Base-by-base conservation (phyloP, 2,329 filamentous ascomycete genomes). In the Alternaria novae-zelandiae region DNA sequence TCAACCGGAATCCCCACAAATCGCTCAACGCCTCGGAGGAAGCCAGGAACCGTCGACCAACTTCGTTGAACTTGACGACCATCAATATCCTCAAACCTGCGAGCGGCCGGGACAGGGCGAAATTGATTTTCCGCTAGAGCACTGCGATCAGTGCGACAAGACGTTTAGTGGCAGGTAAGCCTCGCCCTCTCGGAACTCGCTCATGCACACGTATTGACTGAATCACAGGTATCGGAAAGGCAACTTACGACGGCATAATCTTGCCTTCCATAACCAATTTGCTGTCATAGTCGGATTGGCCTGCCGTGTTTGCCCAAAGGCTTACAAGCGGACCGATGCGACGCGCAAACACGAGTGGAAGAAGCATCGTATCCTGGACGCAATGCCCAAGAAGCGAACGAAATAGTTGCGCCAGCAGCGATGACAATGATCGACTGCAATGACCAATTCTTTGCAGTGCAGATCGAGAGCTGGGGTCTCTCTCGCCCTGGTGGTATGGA, bases 321-420 rank as follows among this genome's bases (percentile, higher is more conserved):
- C 4, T 2, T 70, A 59, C 50, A 64, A 53, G 11, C 60, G 68
- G 9, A 26, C 47, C 5, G 69, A 71, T 36, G 69, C 69, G 5
- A 54, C 45, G 5, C 57, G 62, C 7, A 71, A 71, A 9, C 69
- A 71, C 21, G 67, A 71, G 23, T 67, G 63, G 65, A 63, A 66
- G 9, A 63, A 56, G 23, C 69, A 71, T 15, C 23, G 36, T 0
- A 45, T 66, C 7, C 12, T 2, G 3, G 59, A 62, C 28, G 56
- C 61, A 4, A 64, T 54, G 56, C 62, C 68, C 1, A 65, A 60
- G 17, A 70, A 63, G 30, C 60, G 63, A n/a, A 23, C 45, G 6
- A 54, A 41, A 2, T 44, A 43, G 46, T 54, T 20, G 49, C 21
- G 51, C 28, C 28, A 44, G 25, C 6, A 8, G 28, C 45, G 12